Evolutionary conservation across 148 eudicot genomes (phyloP), one percentile per base, ranked within the genome.

Genomic region (Silene conica): DNA sequence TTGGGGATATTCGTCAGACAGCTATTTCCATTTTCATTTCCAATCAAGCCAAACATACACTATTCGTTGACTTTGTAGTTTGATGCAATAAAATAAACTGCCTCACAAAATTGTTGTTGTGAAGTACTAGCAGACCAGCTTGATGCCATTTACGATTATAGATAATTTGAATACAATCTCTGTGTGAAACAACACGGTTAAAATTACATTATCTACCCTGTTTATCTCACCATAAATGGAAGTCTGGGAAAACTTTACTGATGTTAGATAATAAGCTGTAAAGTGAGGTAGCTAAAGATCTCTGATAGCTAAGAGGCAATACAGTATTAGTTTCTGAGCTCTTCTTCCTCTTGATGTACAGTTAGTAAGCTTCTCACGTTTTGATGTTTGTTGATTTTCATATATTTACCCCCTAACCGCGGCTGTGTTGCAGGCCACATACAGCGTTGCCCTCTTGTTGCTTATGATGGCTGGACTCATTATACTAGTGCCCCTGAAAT

Each of bases 401-500:
- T 31, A 19, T 63, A 20, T 6, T 38, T 28, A 28, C 20, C 19
- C 10, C 18, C 43, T 6, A 34, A 34, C 20, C 43, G 8, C 46
- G 10, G 5, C 55, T 34, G 77, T 69, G 23, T 59, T 82, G 76
- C 88, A 92, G 97, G 94, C 97, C 48, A 92, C 94, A 7, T 88
- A 86, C 75, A 83, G 80, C 63, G 79, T 86, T 72, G 83, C 82
- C 63, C n/a, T 89, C 26, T 52, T 84, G 54, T 71, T 92, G 78
- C 71, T 89, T 63, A 1, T 81, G 8, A 59, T 80, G 67, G 92
- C 90, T 26, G 71, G 79, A 45, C 25, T 79, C 16, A 41, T 88
- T 45, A 78, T 82, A n/a, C 23, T 92, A 6, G 63, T 92, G 55
- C 97, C 97, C 14, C 58, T 78, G 62, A 84, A 79, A 80, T 80